Conservation (phyloP, 139 green algal genomes). For the Micromonas pusilla region DNA sequence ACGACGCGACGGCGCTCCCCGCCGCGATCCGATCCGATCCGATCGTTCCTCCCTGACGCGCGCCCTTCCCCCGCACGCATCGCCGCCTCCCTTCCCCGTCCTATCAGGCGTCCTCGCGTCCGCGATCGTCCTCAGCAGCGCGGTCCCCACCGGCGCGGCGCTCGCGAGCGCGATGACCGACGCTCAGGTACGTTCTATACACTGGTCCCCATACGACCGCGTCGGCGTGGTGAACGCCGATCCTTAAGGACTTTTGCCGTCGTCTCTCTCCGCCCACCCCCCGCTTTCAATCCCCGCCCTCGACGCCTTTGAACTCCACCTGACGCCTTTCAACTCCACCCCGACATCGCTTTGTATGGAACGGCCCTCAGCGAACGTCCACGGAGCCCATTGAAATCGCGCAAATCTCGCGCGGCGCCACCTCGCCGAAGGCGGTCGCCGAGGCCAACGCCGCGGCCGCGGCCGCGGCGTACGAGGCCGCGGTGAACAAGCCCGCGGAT, state of each 20-base stretch:
- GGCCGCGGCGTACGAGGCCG: background rate
- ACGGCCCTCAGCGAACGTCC: background rate
- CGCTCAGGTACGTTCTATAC: no score
- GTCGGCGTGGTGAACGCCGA: no score
- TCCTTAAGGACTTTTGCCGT: no score
- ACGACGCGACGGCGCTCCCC: no score
- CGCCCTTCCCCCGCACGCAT: background rate
- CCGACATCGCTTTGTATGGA: no score
- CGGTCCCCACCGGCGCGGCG: no score
- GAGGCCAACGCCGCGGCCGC: background rate
- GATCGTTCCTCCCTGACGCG: background rate
- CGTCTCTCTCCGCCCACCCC: no score
- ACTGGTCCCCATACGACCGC: no score
- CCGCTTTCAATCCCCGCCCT: no score
- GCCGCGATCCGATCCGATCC: background rate
- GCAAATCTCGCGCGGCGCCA: background rate
- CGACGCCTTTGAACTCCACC: no score
- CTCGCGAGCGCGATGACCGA: no score
- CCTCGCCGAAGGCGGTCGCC: background rate
- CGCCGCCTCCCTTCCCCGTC: background rate
- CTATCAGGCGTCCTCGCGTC: background rate
- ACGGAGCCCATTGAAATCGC: background rate
- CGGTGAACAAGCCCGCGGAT: background rate
- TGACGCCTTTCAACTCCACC: no score
- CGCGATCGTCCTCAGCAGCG: background rate